Base-by-base conservation (phyloP, 345 rosid species). In the Populus tremula region DNA sequence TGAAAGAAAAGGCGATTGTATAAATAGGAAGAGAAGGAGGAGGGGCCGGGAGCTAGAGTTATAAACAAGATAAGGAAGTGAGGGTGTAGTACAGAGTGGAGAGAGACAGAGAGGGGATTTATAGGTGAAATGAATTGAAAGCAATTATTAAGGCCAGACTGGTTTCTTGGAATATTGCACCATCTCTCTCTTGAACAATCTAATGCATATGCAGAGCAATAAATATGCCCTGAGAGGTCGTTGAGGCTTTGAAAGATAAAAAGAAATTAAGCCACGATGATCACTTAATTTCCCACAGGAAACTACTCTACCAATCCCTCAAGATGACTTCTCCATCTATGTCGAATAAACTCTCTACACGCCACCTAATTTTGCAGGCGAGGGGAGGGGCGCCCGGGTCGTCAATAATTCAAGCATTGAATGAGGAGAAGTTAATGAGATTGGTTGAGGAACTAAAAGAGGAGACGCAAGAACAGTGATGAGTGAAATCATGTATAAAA, bases 141-240 rank as follows among this genome's bases (percentile, higher is more conserved):
- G 91, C 85, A 88, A 84, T 89, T 76, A 91, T 73, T 80, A 80
- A 84, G 80, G 93, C 81, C 90, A 87, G 92, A 86, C 88, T 87
- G 94, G 85, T 82, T 81, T 70, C 70, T 84, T 81, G 80, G 68
- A 84, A 81, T 33, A 33, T 76, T 41, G 84, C 82, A 78, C 74
- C 86, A 80, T 77, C 68, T 73, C 70, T 67, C 70, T 80, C 67
- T 76, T 59, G 69, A 75, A 77, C 79, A 20, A 79, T 85, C 85
- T 81, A 83, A 79, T 84, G 87, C 77, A 79, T 79, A 76, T 78
- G 87, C 74, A 81, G 70, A 14, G 25, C 82, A 82, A 89, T 93
- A 72, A 93, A 91, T 93, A 91, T 93, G 90, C 84, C n/a, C 80
- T 78, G 79, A 29, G 86, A 80, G 77, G 87, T 84, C 71, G 89